Evolutionary conservation across 306 rosid species (phyloP), one percentile per base, ranked within the genome.

Genomic region (Sphenostylis stenocarpa): DNA sequence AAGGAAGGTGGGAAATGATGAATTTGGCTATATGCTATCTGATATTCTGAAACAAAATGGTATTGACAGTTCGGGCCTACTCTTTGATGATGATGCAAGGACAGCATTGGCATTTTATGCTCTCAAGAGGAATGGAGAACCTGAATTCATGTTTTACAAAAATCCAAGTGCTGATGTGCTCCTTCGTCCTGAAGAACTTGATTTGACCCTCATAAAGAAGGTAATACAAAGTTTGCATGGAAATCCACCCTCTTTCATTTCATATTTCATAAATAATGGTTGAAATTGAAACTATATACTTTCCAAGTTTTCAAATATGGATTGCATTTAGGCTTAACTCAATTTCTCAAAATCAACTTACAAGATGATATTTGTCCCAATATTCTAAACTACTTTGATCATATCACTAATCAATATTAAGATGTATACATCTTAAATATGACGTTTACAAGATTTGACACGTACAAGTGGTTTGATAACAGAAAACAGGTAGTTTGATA

Each of bases 81-180:
- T 73, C 31, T 73, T 77, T 69, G 81, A 85, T 28, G 62, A 34
- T 17, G 6, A 45, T 55, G 81, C 84, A 12, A 81, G 81, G 76
- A 85, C 85, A 43, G 60, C 75, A 62, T 61, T 85, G 67, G 72
- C 84, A 17, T 84, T 84, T 61, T 49, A 44, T 62, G 45, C 81
- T 16, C 52, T 84, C 1, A 77, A n/a, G 49, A 52, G 31, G 14
- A 60, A 81, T 48, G 84, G 81, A 23, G 13, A 81, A 34, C 72
- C 70, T 43, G 73, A 85, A 64, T 78, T 85, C 58, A 24, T 78
- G 84, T 69, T 74, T 48, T 85, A 64, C 33, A 34, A 49, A 48
- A 82, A 85, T 33, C 88, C 85, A 19, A 85, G 84, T 81, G 81
- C 81, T 29, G 85, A 81, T 66, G 17, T 68, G 67, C 81, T 74